These are phyloP conservation scores for Aspergillus luchuensis DNA, from an alignment of 2,329 filamentous ascomycete species.

Conservation along the genomic window DNA sequence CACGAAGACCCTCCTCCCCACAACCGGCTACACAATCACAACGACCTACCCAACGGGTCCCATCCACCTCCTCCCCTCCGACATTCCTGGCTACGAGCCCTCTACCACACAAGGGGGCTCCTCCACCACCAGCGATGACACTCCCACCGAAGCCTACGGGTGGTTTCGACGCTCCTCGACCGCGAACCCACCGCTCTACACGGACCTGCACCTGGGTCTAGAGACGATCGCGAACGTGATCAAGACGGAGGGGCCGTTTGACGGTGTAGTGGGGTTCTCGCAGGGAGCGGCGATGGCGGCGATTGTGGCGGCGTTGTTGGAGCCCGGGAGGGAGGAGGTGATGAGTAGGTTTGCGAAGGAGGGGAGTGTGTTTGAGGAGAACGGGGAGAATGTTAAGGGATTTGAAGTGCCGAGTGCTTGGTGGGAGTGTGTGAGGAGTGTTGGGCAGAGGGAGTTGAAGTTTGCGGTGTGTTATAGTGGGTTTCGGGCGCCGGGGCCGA, in stretches of 20 bases:
- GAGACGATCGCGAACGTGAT: constrained; percentile 63
- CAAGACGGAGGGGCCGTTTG: constrained; percentile 65
- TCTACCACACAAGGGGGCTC: constrained; percentile 33
- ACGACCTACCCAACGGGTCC: constrained; percentile 72
- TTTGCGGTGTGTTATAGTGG: constrained; percentile 79
- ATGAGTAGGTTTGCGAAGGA: constrained; percentile 48
- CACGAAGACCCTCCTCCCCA: constrained; percentile 67
- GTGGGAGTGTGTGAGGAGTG: constrained; percentile 32
- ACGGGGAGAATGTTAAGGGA: constrained; percentile 7
- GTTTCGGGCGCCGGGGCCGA: constrained; percentile 65
- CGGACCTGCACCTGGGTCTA: constrained; percentile 70
- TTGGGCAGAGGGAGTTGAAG: constrained; percentile 57
- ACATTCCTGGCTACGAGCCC: constrained; percentile 69
- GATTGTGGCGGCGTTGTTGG: constrained; percentile 72
- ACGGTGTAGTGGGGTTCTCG: constrained; percentile 79
- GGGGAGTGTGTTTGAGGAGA: constrained; percentile 19
- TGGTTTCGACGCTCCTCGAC: constrained; percentile 75
- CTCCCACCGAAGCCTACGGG: constrained; percentile 69
- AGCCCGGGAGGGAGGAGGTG: constrained; percentile 51
- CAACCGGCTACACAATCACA: constrained; percentile 50
- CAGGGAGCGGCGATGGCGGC: constrained; percentile 75
- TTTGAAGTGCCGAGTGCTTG: constrained; percentile 58
- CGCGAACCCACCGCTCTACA: constrained; percentile 66
- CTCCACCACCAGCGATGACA: constrained; percentile 38
- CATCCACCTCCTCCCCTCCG: constrained; percentile 60